These are phyloP conservation scores for Penicillium coffeae DNA, from an alignment of 495 filamentous ascomycete genomes.

Conservation along the genomic window DNA sequence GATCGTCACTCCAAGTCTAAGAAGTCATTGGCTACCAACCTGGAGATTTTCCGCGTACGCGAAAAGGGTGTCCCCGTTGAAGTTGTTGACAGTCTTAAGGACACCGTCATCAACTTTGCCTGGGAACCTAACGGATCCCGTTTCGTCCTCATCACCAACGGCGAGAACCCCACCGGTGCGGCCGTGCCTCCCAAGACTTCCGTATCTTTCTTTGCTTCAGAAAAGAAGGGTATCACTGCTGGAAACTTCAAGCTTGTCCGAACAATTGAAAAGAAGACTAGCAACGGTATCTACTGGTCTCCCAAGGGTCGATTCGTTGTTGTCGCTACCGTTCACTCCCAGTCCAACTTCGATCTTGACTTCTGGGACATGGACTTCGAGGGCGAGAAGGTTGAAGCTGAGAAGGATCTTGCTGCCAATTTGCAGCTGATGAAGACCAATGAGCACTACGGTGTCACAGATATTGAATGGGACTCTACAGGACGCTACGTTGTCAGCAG, in stretches of 20 bases:
- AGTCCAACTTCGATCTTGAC: conserved; percentile 90
- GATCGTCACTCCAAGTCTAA: conserved; percentile 98
- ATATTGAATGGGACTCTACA: conserved; percentile 96
- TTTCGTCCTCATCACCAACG: conserved; percentile 94
- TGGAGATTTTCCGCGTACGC: conserved; percentile 94
- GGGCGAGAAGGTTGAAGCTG: conserved; percentile 85
- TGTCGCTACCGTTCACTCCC: conserved; percentile 84
- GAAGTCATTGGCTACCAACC: conserved; percentile 92
- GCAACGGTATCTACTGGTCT: conserved; percentile 99
- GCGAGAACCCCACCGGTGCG: conserved; percentile 71
- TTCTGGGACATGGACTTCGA: conserved; percentile 98
- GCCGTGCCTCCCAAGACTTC: conserved; percentile 91
- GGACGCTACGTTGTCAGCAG: conserved; percentile 89
- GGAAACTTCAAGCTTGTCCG: conserved; percentile 95
- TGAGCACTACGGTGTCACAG: conserved; percentile 96
- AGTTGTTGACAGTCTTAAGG: conserved; percentile 94
- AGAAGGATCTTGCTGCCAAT: conserved; percentile 94
- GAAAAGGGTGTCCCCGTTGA: conserved; percentile 98
- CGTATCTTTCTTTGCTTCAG: conserved; percentile 92
- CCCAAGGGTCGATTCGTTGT: conserved; percentile 93
- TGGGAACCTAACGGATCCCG: conserved; percentile 98
- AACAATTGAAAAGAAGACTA: conserved; percentile 96
- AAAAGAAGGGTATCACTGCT: conserved; percentile 75
- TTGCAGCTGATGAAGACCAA: conserved; percentile 85
- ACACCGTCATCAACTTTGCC: conserved; percentile 97